Conservation (phyloP, 139 green algal genomes). For the Asterochloris erici region DNA sequence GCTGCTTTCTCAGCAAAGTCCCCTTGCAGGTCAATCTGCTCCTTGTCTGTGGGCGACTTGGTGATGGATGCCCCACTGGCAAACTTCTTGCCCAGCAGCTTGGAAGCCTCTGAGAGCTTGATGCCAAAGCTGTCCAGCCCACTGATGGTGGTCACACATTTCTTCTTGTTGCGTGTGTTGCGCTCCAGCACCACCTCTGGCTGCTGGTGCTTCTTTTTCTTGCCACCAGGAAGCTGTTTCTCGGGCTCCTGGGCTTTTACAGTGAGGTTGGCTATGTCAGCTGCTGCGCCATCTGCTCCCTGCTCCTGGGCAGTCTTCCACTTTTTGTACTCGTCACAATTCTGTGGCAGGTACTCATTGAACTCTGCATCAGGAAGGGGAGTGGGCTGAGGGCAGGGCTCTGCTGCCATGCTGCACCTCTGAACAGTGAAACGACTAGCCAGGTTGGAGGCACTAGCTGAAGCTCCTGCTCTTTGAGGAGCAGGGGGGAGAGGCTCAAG, state of each 20-base stretch:
- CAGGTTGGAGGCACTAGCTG: no score
- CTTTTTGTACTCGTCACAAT: constrained; percentile 81
- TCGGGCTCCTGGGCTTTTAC: constrained; percentile 54
- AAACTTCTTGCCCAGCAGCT: constrained; percentile 99
- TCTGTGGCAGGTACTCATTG: constrained; percentile 84
- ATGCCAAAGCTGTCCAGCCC: constrained; percentile 86
- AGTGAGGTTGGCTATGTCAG: constrained; percentile 58
- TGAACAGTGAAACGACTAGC: no score
- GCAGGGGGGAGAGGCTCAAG: not conserved
- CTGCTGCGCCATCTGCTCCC: constrained; percentile 39
- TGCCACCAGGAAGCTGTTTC: constrained; percentile 65
- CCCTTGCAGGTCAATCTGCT: constrained; percentile 93
- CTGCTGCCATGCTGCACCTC: not conserved
- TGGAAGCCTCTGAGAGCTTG: constrained; percentile 88
- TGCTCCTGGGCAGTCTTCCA: constrained; percentile 70
- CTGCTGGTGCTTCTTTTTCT: constrained; percentile 74
- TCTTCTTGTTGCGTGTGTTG: constrained; percentile 89
- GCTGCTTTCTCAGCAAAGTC: constrained; percentile 69
- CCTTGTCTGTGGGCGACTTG: constrained; percentile 79
- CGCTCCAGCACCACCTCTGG: constrained; percentile 67
- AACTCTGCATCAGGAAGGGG: constrained; percentile 51
- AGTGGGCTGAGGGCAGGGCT: not conserved
- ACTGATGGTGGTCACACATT: constrained; percentile 85
- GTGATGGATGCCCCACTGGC: constrained; percentile 86
- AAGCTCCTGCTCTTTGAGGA: not conserved